Evolutionary conservation across 768 basidiomycete genomes (phyloP).

Genomic region (Mycena haematopus): DNA sequence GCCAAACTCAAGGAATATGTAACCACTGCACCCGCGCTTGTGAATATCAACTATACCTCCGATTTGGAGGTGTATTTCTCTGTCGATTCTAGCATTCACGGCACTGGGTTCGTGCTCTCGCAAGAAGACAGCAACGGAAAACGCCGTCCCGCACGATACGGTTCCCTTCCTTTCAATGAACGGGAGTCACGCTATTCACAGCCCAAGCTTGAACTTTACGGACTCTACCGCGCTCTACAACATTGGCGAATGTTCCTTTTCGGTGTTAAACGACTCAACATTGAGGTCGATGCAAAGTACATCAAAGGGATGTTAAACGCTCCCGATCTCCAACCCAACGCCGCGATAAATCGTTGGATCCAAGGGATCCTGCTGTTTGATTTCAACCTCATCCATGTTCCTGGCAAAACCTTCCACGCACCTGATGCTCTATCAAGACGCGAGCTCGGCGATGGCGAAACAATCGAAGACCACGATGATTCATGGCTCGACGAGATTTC

Average conservation of each 20-base stretch:
- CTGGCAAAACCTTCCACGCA: conserved; percentile 39
- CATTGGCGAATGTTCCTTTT: conserved; percentile 25
- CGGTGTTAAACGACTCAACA: conserved; percentile 36
- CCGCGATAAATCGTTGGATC: conserved; percentile 50
- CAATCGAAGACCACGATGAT: conserved; percentile 36
- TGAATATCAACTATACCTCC: conserved; percentile 31
- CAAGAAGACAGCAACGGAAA: not conserved
- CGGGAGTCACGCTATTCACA: conserved; percentile 43
- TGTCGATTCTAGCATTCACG: not conserved
- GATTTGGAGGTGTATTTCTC: conserved; percentile 3
- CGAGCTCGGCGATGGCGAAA: conserved; percentile 26
- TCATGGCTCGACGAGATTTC: conserved; percentile 32
- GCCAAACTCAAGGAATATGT: conserved; percentile 36
- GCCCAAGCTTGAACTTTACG: conserved; percentile 47
- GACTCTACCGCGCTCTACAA: conserved; percentile 36
- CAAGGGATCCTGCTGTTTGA: conserved; percentile 43
- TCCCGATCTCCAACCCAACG: conserved; percentile 44
- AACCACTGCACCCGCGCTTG: conserved; percentile 33
- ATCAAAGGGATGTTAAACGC: conserved; percentile 51
- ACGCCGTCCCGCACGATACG: not conserved
- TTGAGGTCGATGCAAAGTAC: conserved; percentile 48
- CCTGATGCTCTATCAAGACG: conserved; percentile 47
- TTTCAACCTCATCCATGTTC: conserved; percentile 46
- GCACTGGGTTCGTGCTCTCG: conserved; percentile 1
- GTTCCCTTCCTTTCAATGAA: conserved; percentile 35